Conservation (phyloP, 192 early-diverging fungal species). For the Backusella tuberculispora region DNA sequence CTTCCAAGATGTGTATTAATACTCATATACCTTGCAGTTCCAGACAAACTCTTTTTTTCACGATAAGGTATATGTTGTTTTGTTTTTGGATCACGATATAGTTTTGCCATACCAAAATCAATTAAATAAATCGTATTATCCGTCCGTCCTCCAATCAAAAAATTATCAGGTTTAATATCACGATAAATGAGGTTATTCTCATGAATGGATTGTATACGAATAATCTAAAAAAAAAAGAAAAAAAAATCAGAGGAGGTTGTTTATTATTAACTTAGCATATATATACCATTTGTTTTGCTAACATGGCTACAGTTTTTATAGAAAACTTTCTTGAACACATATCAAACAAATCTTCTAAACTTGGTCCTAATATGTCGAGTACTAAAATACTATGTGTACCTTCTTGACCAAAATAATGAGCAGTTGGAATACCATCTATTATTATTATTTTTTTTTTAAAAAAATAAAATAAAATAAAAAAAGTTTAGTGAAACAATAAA, state of each 20-base stretch:
- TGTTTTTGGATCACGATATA: conserved; percentile 94
- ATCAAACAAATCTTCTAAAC: conserved; percentile 96
- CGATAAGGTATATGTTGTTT: conserved; percentile 96
- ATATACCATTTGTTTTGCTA: conserved; percentile 91
- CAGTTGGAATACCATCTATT: conserved; percentile 85
- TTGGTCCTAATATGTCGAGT: conserved; percentile 91
- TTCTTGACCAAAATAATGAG: conserved; percentile 96
- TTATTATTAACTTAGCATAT: not conserved
- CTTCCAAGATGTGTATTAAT: conserved; percentile 96
- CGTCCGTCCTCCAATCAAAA: conserved; percentile 79
- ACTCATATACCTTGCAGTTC: conserved; percentile 96
- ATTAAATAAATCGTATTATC: conserved; percentile 82
- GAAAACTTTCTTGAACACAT: conserved; percentile 88
- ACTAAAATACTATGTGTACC: conserved; percentile 92
- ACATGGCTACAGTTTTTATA: conserved; percentile 93
- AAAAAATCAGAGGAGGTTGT: no score
- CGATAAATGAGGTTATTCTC: conserved; percentile 94
- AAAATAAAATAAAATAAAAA: not conserved
- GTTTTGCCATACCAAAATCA: conserved; percentile 99
- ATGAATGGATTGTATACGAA: conserved; percentile 88
- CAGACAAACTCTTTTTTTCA: conserved; percentile 90
- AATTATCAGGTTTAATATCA: conserved; percentile 99
- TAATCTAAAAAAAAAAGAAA: conserved; percentile 44
- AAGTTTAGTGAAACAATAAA: no score
- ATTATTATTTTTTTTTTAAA: not conserved